phyloP scores from a whole-genome alignment of 306 rosid species.

The Boehmeria nivea region DNA sequence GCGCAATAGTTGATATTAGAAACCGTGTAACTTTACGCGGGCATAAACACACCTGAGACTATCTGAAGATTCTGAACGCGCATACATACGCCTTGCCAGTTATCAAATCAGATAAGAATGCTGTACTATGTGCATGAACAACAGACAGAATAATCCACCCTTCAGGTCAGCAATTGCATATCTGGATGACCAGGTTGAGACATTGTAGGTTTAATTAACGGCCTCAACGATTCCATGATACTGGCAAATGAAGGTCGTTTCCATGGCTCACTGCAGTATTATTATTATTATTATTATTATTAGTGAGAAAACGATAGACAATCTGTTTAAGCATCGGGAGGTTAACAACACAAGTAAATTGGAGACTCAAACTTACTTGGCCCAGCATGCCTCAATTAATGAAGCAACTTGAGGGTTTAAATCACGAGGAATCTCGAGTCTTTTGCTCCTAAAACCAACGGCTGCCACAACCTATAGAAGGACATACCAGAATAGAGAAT shows the following conservation, averaged over 20 bases:
- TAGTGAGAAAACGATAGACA: too few species aligned
- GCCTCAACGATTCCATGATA: constrained; percentile 85
- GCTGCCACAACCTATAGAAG: constrained; percentile 78
- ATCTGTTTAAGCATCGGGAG: too few species aligned
- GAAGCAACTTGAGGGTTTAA: constrained; percentile 75
- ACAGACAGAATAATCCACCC: constrained; percentile 30
- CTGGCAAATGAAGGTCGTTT: constrained; percentile 84
- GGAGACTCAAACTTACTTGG: constrained; percentile 52
- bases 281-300: too few species aligned
- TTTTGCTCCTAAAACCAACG: constrained; percentile 80
- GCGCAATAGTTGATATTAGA: too few species aligned
- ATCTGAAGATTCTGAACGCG: constrained; percentile 27
- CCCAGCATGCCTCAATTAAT: constrained; percentile 92
- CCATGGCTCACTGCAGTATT: constrained; percentile 83
- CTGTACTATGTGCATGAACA: constrained; percentile 56
- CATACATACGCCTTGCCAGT: constrained; percentile 40
- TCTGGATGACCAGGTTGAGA: constrained; percentile 63
- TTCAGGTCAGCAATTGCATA: constrained; percentile 51
- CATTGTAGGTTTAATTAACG: constrained; percentile 63
- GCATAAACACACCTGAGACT: constrained; percentile 43
- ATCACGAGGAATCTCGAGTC: constrained; percentile 87
- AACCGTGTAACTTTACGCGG: background rate
- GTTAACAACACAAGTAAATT: background rate
- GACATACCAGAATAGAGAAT: too few species aligned
- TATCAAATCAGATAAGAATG: constrained; percentile 45